Evolutionary conservation across 75 land plant species (phyloP), one percentile per base, ranked within the genome.

Genomic region (Larix kaempferi): DNA sequence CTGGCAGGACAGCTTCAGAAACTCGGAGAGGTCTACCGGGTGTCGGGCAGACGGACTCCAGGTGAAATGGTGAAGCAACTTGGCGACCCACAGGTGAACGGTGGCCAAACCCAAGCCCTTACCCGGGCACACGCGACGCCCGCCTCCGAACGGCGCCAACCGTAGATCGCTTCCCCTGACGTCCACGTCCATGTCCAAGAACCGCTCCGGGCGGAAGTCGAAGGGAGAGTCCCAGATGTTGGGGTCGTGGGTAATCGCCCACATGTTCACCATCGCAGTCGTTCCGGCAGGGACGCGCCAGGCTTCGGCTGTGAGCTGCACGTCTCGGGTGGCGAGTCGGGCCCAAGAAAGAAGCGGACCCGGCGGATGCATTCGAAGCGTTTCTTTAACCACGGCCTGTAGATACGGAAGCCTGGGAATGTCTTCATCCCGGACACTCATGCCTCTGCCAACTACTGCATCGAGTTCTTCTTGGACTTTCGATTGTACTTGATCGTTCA

Each of bases 181-280:
- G 33, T 77, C 84, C 2, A 87, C 17, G 39, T 80, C 89, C 5
- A 52, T n/a, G 6, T 27, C 59, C 25, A 87, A 19, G 67, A 87
- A 89, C 67, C 91, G 64, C 63, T 89, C 89, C 2, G 91, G 91
- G 41, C 15, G 33, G 73, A 89, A 89, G 4, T 26, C 13, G 56
- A 61, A 71, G 21, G 90, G 89, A 2, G 77, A 52, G 6, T 19
- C 23, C 90, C 90, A 88, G 27, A 86, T 39, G 7, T 41, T 26
- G 21, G 80, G 75, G 81, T 88, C 90, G 60, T 81, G 88, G 3
- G 86, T 76, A 27, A 86, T 86, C 13, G 88, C 83, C 88, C 87
- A 88, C 90, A 88, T 88, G 83, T 88, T 88, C 10, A 88, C 90
- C 90, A 88, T 88, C 4, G 88, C 88, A 0, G 88, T 88, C 27